Conservation (phyloP, 495 filamentous ascomycete genomes). For the Penicillium alfredii region DNA sequence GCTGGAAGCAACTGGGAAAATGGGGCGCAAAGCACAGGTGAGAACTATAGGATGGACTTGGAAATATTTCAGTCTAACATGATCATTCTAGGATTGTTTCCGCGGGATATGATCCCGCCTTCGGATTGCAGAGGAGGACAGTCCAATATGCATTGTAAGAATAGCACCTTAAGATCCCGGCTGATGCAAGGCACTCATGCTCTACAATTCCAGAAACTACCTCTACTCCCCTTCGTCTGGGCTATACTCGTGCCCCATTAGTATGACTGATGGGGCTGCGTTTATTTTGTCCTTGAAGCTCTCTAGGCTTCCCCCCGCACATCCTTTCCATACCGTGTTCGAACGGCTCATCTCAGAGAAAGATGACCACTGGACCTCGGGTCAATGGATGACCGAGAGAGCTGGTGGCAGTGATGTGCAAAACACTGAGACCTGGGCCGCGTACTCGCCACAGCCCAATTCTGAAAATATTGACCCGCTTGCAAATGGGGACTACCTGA, state of each 20-base stretch:
- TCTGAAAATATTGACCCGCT: slow-evolving; percentile 6
- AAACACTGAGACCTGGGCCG: slow-evolving; percentile 62
- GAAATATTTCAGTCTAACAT: neutral
- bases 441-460: slow-evolving; percentile 22
- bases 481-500: slow-evolving; percentile 30
- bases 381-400: slow-evolving; percentile 88
- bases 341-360: slow-evolving; percentile 46
- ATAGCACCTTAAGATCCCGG: no score
- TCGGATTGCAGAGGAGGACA: slow-evolving; percentile 33
- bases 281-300: slow-evolving; percentile 53
- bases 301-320: slow-evolving; percentile 15
- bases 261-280: slow-evolving; percentile 68
- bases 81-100: slow-evolving; percentile 28
- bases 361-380: slow-evolving; percentile 65
- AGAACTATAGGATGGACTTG: neutral
- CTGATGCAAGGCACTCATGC: slow-evolving; percentile 25
- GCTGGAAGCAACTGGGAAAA: slow-evolving; percentile 36
- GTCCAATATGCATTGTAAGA: slow-evolving; percentile 32
- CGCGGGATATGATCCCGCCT: slow-evolving; percentile 30
- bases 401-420: slow-evolving; percentile 68
- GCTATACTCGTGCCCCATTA: slow-evolving; percentile 59
- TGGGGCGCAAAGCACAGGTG: slow-evolving; percentile 31
- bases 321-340: slow-evolving; percentile 48
- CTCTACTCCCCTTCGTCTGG: slow-evolving; percentile 58
- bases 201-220: slow-evolving; percentile 54